Base-by-base conservation (phyloP, 805 yeast species). In the Clavispora asparagi region DNA sequence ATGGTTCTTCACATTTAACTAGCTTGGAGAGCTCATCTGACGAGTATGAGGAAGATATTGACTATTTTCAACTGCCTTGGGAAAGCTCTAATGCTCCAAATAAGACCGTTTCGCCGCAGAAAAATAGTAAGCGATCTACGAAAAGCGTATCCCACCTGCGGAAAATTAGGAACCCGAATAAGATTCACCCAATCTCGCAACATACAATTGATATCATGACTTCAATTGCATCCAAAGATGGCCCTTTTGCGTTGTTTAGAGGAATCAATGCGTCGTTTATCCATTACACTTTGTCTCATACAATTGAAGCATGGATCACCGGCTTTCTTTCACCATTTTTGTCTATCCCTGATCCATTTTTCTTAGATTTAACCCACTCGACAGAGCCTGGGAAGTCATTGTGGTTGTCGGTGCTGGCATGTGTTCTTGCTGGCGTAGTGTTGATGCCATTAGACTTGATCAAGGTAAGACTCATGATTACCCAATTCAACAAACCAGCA, bases 281-380 rank as follows among this genome's bases (percentile, higher is more conserved):
- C 16, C 77, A 85, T 60, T 84, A 78, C 44, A 85, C 95, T 0
- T 70, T 89, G 16, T 79, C 84, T 2, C 79, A 82, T 41, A 85
- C 96, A 0, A 68, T 90, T 40, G 92, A 87, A 59, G 88, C 96
- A 1, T 91, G 98, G 97, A 73, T 90, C 41, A 85, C 95, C 0
- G 97, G 97, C 4, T 79, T 91, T 51, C 61, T 90, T 7, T 83
- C 96, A 5, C 94, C 97, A 2, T 68, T 87, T 40, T 63, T 87
- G 43, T 84, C 86, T 16, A 79, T 89, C 28, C 96, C 97, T 0
- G 97, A 91, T 61, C 97, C 97, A 3, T 81, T 82, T 50, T 85
- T 89, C 61, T 82, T 89, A 54, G 96, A 88, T 52, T 75, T 86
- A 42, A 75, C 87, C 17, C 94, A 87, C 57, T 84, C 94, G 10